Base-by-base conservation (phyloP, 352 stramenopile species). In the Thraustotheca clavata region DNA sequence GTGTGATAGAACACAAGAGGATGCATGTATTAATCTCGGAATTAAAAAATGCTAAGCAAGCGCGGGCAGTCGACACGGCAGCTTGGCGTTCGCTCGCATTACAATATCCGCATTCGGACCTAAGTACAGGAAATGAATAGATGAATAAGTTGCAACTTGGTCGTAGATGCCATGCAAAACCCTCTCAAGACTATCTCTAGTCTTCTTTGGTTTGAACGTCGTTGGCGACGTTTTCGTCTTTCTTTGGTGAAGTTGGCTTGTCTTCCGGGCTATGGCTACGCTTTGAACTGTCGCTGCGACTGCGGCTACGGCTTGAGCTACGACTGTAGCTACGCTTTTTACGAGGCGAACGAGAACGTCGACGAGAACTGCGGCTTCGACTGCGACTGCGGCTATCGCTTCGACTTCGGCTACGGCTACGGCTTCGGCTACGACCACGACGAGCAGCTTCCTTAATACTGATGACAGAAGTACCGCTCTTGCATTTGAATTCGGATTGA, bases 401-500 rank as follows among this genome's bases (percentile, higher is more conserved):
- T n/a, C 55, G 27, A 7, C 35, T 38, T 2, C 39, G 35, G 24
- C 36, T 69, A 3, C 40, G 41, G 27, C 63, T 68, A 7, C 41
- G 48, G 49, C 75, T 80, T 12, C 70, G 72, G 24, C 68, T 78
- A 29, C 60, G 68, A 46, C 77, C 81, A 3, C 71, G 60, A 35
- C 75, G 83, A 9, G 67, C 68, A 20, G 72, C 78, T 22, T 66
- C n/a, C 8, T 73, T 76, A 22, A 88, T 76, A 18, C 78, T 76
- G 29, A 89, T 79, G 68, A 71, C 78, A 26, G 75, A 61, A 29
- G 77, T 71, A 35, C 84, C 78, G 9, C 68, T 78, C 26, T 76
- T 75, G 33, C 76, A 77, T 26, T 68, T 67, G 24, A 71, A 69
- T 49, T 71, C 63, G 22, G 62, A 67, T 54, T 71, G 49, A 39